These are phyloP conservation scores for Fusarium vanettenii DNA, from an alignment of 2,329 filamentous ascomycete species.

Conservation along the genomic window DNA sequence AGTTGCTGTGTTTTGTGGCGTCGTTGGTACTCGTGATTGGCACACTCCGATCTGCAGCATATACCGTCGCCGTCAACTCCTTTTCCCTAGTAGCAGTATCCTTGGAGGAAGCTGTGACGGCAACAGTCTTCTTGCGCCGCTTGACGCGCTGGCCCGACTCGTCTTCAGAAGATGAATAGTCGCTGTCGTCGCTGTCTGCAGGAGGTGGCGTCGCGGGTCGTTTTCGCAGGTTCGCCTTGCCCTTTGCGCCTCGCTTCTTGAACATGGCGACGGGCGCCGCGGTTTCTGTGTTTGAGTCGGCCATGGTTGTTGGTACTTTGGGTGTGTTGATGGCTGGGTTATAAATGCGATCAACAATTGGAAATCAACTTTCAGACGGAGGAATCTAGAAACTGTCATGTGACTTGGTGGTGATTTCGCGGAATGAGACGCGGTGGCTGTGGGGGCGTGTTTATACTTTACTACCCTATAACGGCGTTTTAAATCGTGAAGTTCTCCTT, in stretches of 20 bases:
- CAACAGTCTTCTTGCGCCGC: constrained; percentile 75
- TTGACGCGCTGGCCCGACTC: constrained; percentile 83
- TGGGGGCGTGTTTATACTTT: neutral
- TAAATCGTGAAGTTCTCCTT: neutral
- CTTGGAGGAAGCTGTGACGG: constrained; percentile 73
- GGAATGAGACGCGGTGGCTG: neutral
- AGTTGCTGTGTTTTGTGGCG: constrained; percentile 89
- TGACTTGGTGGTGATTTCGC: constrained; percentile 24
- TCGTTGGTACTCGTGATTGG: constrained; percentile 79
- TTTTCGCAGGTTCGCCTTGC: constrained; percentile 83
- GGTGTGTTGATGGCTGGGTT: neutral
- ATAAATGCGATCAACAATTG: constrained; percentile 15
- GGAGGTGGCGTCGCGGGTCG: constrained; percentile 82
- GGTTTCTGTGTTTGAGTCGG: constrained; percentile 36
- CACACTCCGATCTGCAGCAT: constrained; percentile 70
- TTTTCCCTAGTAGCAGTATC: constrained; percentile 49
- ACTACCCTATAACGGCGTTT: neutral
- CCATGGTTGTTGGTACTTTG: constrained; percentile 24
- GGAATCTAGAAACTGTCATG: constrained; percentile 30
- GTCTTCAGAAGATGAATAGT: constrained; percentile 80
- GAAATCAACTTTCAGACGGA: constrained; percentile 32
- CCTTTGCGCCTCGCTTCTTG: constrained; percentile 86
- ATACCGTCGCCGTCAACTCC: constrained; percentile 64
- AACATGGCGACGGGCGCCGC: constrained; percentile 74
- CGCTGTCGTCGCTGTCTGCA: constrained; percentile 68